Base-by-base conservation (phyloP, 2,329 filamentous ascomycete genomes). In the Mollisia scopiformis region DNA sequence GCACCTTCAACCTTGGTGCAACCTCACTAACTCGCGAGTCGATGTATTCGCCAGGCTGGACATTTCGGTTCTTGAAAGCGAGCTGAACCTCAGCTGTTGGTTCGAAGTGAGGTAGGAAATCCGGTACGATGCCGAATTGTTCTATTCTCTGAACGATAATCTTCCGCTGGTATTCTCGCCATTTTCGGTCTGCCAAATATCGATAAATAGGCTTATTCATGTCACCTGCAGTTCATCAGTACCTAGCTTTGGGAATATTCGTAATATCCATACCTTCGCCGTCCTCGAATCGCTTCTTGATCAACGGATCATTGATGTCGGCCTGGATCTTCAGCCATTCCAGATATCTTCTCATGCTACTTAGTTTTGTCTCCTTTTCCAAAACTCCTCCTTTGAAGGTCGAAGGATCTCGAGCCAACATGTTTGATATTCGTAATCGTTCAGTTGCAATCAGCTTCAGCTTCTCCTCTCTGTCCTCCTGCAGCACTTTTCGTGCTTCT, bases 121-220 rank as follows among this genome's bases (percentile, higher is more conserved):
- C 95, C 14, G 95, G 95, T 6, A 96, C 85, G 59, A 99, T 88
- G 71, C 88, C 84, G 82, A 98, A 90, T 75, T 97, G 92, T 52
- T 85, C 80, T 72, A 98, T 89, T 73, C 95, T 90, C 80, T 99
- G 95, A 64, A 88, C 82, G 65, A 96, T 85, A 65, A 98, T 79
- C 69, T 87, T 86, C 69, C 89, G 87, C 73, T 92, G 89, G 79
- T 95, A 93, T 66, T 87, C 82, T 69, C 89, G 88, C 95, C 95
- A 99, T 80, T 96, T 93, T 70, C 84, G 80, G 73, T 97, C 86
- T 62, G 94, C 92, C 54, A 98, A 88, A 76, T 91, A 85, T 66
- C 94, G 91, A 81, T 99, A 99, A 73, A 99, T 93, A 65, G 94
- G 94, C 76, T 96, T 96, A 80, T 86, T 89, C 92, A 98, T 94